phyloP scores from a whole-genome alignment of 1,284 basidiomycete genomes.

The Malassezia globosa region DNA sequence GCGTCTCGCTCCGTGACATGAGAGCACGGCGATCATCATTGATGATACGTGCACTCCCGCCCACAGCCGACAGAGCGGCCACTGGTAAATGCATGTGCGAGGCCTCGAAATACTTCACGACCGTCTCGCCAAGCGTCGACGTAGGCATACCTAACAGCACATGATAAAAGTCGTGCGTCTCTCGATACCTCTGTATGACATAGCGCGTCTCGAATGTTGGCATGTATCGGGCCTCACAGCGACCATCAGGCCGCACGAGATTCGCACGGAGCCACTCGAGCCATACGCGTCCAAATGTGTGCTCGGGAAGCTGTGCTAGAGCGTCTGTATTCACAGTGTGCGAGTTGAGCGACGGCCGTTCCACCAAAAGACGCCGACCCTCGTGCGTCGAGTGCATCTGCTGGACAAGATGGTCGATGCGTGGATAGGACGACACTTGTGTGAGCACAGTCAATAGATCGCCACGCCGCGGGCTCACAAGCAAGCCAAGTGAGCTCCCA shows the following conservation, averaged over 20 bases:
- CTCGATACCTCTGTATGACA: conserved; percentile 93
- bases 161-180: conserved; percentile 91
- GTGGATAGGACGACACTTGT: conserved; percentile 49
- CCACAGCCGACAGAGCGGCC: conserved; percentile 66
- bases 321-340: conserved; percentile 62
- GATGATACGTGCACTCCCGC: conserved; percentile 52
- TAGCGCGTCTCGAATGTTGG: conserved; percentile 60
- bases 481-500: conserved; percentile 72
- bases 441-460: conserved; percentile 30
- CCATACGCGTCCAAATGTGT: conserved; percentile 77
- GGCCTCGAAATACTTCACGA: conserved; percentile 89
- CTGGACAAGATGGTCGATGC: conserved; percentile 67
- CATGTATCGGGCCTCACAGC: conserved; percentile 63
- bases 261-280: conserved; percentile 79
- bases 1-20: conserved; percentile 56
- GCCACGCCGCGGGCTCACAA: conserved; percentile 70
- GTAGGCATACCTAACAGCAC: conserved; percentile 77
- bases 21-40: conserved; percentile 52
- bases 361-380: conserved; percentile 59
- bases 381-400: conserved; percentile 62
- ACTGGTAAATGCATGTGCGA: conserved; percentile 84
- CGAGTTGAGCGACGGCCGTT: conserved; percentile 71
- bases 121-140: conserved; percentile 80
- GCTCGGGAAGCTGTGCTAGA: conserved; percentile 60
- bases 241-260: conserved; percentile 85